Conservation (phyloP, 2,329 filamentous ascomycete genomes). For the Dactylonectria estremocensis region DNA sequence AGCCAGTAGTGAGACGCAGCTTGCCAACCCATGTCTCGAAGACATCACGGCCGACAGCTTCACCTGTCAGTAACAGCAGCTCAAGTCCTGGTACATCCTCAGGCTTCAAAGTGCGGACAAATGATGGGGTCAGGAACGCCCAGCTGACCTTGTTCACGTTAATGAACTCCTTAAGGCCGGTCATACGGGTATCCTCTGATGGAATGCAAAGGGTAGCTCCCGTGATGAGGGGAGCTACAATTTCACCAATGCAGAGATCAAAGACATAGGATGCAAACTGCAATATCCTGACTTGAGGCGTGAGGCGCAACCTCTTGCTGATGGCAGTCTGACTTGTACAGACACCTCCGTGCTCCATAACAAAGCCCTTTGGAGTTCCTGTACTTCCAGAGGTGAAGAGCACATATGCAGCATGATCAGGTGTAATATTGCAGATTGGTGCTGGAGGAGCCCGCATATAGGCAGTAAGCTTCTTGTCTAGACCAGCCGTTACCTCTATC, state of each 20-base stretch:
- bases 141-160: not conserved
- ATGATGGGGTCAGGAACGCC: conserved; percentile 14
- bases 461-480: not conserved
- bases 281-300: conserved; percentile 12
- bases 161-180: conserved; percentile 12
- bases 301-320: conserved; percentile 12
- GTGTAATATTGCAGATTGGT: not conserved
- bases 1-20: conserved; percentile 33
- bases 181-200: conserved; percentile 16
- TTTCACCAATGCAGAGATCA: conserved; percentile 22
- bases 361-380: conserved; percentile 44
- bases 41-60: conserved; percentile 26
- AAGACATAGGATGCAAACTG: conserved; percentile 33
- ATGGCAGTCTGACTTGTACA: conserved; percentile 29
- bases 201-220: conserved; percentile 33
- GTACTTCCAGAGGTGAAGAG: conserved; percentile 49
- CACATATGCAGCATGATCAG: conserved; percentile 33
- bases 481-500: conserved; percentile 1
- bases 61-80: conserved; percentile 31
- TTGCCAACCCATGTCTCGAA: conserved; percentile 36
- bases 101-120: conserved; percentile 12
- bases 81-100: conserved; percentile 6
- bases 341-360: conserved; percentile 39
- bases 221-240: conserved; percentile 21
- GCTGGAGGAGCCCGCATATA: not conserved